Base-by-base conservation (phyloP, 345 rosid species). In the Chamaenerion angustifolium region DNA sequence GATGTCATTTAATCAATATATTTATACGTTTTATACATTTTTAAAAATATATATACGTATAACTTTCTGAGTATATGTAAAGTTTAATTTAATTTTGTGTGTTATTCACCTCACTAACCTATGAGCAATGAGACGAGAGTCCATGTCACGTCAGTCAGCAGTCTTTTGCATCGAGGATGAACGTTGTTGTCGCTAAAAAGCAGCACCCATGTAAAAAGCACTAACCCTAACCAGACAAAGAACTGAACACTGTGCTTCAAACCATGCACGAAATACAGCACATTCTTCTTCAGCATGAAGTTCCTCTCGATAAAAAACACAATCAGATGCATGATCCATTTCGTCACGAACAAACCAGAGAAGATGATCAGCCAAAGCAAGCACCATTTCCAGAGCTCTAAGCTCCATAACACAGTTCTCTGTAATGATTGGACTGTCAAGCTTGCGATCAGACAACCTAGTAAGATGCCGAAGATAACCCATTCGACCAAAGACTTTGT, bases 351-450 rank as follows among this genome's bases (percentile, higher is more conserved):
- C 40, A 70, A 71, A 27, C 73, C 73, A 9, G 66, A 68, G 66
- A 72, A 72, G 4, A 54, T n/a, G 6, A 72, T 73, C 58, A 72
- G 10, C 23, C 74, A 54, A 63, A 78, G 55, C 13, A 77, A 16
- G 47, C 75, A 78, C 80, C 83, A 78, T 69, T 71, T 74, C 80
- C 83, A 78, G 27, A 69, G 19, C 62, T 61, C 61, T 25, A 74
- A 43, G 4, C 75, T 71, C 45, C 67, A 68, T 3, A 12, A 10
- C 5, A 49, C 4, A 4, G 27, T 17, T 43, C 56, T 50, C 46
- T 48, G 25, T 7, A 70, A 40, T n/a, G 64, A 43, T 2, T 47
- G 27, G 4, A 76, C 11, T 11, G 68, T 68, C 6, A 76, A 55
- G 45, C 78, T 67, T 37, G 55, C 58, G 6, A 76, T 46, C 46